Conservation (phyloP, 345 rosid species). For the Arabidopsis arenosa region DNA sequence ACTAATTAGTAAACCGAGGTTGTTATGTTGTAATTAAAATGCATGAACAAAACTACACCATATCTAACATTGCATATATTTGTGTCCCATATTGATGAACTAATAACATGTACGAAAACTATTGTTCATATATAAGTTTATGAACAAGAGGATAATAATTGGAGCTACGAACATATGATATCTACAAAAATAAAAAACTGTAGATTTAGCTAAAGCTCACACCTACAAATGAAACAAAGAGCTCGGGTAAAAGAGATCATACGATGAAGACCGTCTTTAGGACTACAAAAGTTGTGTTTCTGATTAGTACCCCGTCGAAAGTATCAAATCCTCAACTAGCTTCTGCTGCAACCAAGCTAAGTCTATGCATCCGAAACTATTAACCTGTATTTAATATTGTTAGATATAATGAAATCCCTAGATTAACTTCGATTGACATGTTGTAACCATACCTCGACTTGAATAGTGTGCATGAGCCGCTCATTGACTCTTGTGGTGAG, state of each 20-base stretch:
- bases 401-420: slow-evolving; percentile 34
- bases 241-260: slow-evolving; percentile 21
- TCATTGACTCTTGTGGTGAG: slow-evolving; percentile 51
- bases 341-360: slow-evolving; percentile 51
- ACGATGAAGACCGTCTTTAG: slow-evolving; percentile 31
- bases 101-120: neutral
- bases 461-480: slow-evolving; percentile 53
- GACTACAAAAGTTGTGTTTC: slow-evolving; percentile 4
- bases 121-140: neutral
- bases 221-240: slow-evolving; percentile 14
- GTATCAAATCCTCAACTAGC: slow-evolving; percentile 48
- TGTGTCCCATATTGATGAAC: slow-evolving; percentile 3
- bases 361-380: slow-evolving; percentile 49
- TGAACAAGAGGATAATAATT: neutral
- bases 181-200: neutral
- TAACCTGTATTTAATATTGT: slow-evolving; percentile 48
- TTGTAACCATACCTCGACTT: slow-evolving; percentile 50
- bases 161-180: slow-evolving; percentile 16
- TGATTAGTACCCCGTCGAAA: slow-evolving; percentile 20
- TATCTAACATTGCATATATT: neutral
- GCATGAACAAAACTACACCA: slow-evolving; percentile 1
- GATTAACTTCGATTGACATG: neutral
- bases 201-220: neutral
- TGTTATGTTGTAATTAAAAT: neutral
- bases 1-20: no score